phyloP scores from a whole-genome alignment of 257 asterid genomes.

The Rehmannia glutinosa region DNA sequence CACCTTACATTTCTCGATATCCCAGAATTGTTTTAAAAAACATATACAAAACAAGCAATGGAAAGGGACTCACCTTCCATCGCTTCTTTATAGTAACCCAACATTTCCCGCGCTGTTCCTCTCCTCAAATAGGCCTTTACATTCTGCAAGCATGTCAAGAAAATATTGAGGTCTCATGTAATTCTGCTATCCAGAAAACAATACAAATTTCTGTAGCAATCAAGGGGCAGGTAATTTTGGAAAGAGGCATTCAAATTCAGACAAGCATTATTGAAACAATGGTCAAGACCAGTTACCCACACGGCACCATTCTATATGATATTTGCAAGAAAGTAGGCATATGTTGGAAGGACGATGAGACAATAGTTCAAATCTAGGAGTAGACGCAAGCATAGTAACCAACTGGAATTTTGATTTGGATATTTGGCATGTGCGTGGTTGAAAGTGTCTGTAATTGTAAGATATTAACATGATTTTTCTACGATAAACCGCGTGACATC shows the following conservation, averaged over 20 bases:
- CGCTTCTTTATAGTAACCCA: constrained; percentile 76
- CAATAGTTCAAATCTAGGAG: no score
- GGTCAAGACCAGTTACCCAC: background rate
- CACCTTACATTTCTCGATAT: background rate
- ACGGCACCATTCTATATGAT: background rate
- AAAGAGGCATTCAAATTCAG: background rate
- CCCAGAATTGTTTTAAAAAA: background rate
- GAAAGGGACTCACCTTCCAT: constrained; percentile 57
- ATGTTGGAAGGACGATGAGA: no score
- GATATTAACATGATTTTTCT: background rate
- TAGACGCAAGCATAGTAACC: background rate
- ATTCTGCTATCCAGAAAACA: no score
- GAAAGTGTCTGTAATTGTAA: background rate
- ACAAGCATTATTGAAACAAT: no score
- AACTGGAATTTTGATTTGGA: background rate
- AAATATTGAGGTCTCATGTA: constrained; percentile 1
- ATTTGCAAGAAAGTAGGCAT: background rate
- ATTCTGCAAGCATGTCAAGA: constrained; percentile 50
- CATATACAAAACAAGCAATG: background rate
- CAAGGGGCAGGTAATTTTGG: background rate
- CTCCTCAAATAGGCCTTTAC: constrained; percentile 85
- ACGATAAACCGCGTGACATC: no score
- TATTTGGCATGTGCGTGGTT: background rate
- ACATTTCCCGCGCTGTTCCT: constrained; percentile 91
- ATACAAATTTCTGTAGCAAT: no score